Base-by-base conservation (phyloP, 2,329 filamentous ascomycete species). In the Aspergillus sclerotialis region DNA sequence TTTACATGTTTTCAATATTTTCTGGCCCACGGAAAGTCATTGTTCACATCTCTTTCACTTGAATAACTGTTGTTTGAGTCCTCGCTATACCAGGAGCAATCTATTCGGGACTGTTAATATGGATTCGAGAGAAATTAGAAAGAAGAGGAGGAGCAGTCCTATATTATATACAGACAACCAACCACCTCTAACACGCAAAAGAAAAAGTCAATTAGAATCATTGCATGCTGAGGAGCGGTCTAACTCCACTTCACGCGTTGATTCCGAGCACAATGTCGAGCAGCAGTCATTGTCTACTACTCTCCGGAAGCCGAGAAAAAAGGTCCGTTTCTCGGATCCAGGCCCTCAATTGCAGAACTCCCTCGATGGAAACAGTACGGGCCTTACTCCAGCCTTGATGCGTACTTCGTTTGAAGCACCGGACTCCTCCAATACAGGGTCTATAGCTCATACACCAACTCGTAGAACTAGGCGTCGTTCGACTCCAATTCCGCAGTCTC, bases 321-420 rank as follows among this genome's bases (percentile, higher is more conserved):
- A 53, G 42, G 61, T 66, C 23, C 64, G 67, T 16, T 68, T 69
- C 44, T 69, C 67, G 2, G 64, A 68, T 32, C 60, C 64, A 5
- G 58, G 59, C 5, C 55, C 56, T 27, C 46, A 39, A 19, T 25
- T 52, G 19, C 49, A 52, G 12, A 33, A 48, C 19, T 32, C 35
- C 29, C 36, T 36, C 5, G 23, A 36, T 23, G 35, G 36, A 15
- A 60, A 61, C 3, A 25, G 19, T 1, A 69, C 66, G 2, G 65
- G 67, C n/a, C 44, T 70, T 5, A 70, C 67, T 4, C 67, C 67
- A 12, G 52, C 58, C 4, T 52, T 70, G 38, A 44, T 51, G 15
- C 64, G 64, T 14, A 60, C 63, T 4, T 60, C 55, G 0, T 55
- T 67, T 29, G 45, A 48, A 27, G 56, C 56, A 19, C 43, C 41